Base-by-base conservation (phyloP, 2,329 filamentous ascomycete genomes). In the Ascocoryne sarcoides region DNA sequence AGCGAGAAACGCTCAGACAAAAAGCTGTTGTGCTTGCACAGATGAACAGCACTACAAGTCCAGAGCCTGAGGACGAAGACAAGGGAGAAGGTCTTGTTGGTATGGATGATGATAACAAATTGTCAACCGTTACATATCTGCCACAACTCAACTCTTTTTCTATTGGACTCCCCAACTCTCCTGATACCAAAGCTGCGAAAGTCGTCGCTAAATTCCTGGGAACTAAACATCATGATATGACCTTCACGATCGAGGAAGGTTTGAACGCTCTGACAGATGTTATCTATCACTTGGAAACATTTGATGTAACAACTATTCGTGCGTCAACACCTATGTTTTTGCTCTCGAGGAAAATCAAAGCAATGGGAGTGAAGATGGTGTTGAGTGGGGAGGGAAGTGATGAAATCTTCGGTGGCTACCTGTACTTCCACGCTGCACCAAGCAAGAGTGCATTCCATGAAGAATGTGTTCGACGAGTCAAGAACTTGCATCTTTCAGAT, bases 281-380 rank as follows among this genome's bases (percentile, higher is more conserved):
- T 61, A 96, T 98, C 61, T 95, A 84, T 70, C 92, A 98, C 67
- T 79, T 98, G 46, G 92, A 98, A 71, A 87, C 87, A 10, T 98
- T 92, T 68, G 92, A 98, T 62, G 92, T 98, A 18, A 98, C 92
- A 39, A 98, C 92, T 3, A 96, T 98, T 61, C 88, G 92, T 60
- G 92, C 92, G 40, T 96, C 90, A 9, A 98, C 92, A 9, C 92
- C 92, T 51, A 98, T 98, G 92, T 98, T 95, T 69, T 71, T 98
- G 49, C 76, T 98, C 35, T 92, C 87, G 47, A 82, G 93, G 62
- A 98, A 98, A 74, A 98, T 98, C 73, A 98, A 98, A 75, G 92
- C 89, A 26, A 90, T 95, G 81, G 92, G 92, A 49, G 85, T 98
- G 60, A 98, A 98, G 78, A 98, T 98, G 92, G 92, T 98, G 42